Base-by-base conservation (phyloP, 1,284 basidiomycete genomes). In the Golubevia pallescens region DNA sequence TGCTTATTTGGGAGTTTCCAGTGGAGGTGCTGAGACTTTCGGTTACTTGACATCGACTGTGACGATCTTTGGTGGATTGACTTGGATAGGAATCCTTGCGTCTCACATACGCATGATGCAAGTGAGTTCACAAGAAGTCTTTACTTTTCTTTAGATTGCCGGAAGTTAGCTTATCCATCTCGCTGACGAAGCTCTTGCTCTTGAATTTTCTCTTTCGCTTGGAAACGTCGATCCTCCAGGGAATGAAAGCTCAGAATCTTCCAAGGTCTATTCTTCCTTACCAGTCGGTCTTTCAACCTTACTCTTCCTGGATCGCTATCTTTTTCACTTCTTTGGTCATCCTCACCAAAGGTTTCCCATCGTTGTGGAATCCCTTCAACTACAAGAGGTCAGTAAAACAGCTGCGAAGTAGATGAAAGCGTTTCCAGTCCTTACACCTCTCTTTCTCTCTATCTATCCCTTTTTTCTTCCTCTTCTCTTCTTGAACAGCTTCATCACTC, bases 1-100 rank as follows among this genome's bases (percentile, higher is more conserved):
- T 20, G 89, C 90, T 2, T 92, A 90, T 86, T 86, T 92, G 70
- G 91, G 91, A 69, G 88, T 90, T 24, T 87, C 86, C 1, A 63
- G 61, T 1, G 74, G 70, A 28, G 74, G 78, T 1, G 21, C 66
- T 16, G 48, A 67, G 61, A 73, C 76, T 21, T 80, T 80, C 56
- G 63, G 59, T 5, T 78, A 78, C 63, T 63, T 80, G 10, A 70
- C 69, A 0, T 63, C 63, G 0, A 69, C 77, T 14, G 76, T 78
- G 4, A 77, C 74, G 38, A 76, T 75, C 66, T 75, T 78, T 38
- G 78, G 74, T n/a, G 77, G 72, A 10, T 48, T 79, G 4, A 69
- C 74, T 2, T 80, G 78, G 78, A 66, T 72, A 52, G 64, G 66
- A 67, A 79, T 80, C 34, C 56, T 75, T n/a, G n/a, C n/a, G n/a